Percentiles rank a stretch among this genome's conserved stretches.
Evolutionary conservation across 108 stramenopile species (phyloP).

Genomic region (Conticribra weissflogii): DNA sequence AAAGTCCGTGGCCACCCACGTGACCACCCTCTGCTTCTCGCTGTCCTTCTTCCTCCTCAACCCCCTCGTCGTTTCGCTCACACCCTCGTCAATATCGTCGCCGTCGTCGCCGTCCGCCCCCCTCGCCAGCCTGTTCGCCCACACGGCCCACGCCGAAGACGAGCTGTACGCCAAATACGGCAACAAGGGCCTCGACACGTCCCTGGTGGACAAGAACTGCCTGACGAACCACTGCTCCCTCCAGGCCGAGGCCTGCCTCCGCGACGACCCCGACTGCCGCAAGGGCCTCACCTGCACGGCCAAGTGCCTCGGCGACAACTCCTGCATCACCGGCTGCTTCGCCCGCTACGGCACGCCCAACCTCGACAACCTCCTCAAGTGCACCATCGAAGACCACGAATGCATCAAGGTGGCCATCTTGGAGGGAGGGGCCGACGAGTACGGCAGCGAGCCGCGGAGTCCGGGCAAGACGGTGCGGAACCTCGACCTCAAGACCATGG

Average conservation of each 20-base stretch:
- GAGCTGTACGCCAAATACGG: conserved; percentile 89
- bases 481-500: conserved; percentile 83
- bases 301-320: conserved; percentile 90
- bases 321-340: conserved; percentile 97
- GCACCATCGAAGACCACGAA: conserved; percentile 95
- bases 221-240: conserved; percentile 79
- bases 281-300: conserved; percentile 95
- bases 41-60: conserved; percentile 47
- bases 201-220: conserved; percentile 87
- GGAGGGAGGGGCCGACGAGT: conserved; percentile 81
- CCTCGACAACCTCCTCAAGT: conserved; percentile 92
- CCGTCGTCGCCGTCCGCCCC: too few species aligned
- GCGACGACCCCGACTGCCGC: conserved; percentile 83
- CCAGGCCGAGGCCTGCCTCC: conserved; percentile 87
- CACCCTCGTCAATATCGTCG: too few species aligned
- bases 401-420: conserved; percentile 97
- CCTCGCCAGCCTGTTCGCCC: conserved; percentile 30
- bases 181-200: conserved; percentile 81
- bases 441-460: conserved; percentile 75
- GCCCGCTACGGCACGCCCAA: conserved; percentile 93
- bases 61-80: conserved; percentile 43
- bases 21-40: conserved; percentile 48
- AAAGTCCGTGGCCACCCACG: conserved; percentile 37
- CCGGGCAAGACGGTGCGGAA: conserved; percentile 81
- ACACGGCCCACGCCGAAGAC: conserved; percentile 80